Evolutionary conservation across 2,329 filamentous ascomycete species (phyloP).

Genomic region (Claviceps cyperi): DNA sequence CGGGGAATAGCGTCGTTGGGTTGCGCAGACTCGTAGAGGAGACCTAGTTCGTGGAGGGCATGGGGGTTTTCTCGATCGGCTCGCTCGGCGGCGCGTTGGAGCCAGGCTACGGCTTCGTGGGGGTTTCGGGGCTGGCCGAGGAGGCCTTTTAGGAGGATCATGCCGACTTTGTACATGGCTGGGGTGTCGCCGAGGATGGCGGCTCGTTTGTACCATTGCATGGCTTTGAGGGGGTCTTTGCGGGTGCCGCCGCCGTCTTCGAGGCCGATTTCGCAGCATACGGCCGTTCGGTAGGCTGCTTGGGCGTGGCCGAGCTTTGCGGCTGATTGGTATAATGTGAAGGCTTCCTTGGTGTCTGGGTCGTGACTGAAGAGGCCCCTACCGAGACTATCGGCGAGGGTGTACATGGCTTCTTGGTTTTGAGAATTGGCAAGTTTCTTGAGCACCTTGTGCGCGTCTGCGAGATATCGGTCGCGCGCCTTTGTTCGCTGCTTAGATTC

Average conservation of each 20-base stretch:
- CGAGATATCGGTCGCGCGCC: constrained; percentile 65
- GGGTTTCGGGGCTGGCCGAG: constrained; percentile 76
- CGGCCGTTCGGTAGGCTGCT: constrained; percentile 84
- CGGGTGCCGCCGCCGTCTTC: constrained; percentile 90
- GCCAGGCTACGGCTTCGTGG: constrained; percentile 76
- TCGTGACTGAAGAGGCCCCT: constrained; percentile 66
- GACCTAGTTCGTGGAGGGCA: constrained; percentile 74
- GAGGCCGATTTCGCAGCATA: constrained; percentile 91
- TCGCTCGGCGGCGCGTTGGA: constrained; percentile 81
- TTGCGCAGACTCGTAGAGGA: constrained; percentile 49
- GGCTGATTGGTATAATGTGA: constrained; percentile 81
- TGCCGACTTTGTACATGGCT: constrained; percentile 97
- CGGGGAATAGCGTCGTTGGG: constrained; percentile 59
- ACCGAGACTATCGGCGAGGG: constrained; percentile 78
- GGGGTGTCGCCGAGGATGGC: constrained; percentile 80
- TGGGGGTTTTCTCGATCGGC: constrained; percentile 88
- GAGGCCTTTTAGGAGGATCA: constrained; percentile 86
- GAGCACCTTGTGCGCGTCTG: constrained; percentile 78
- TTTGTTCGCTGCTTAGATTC: constrained; percentile 63
- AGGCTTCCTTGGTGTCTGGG: constrained; percentile 81
- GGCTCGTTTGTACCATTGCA: constrained; percentile 95
- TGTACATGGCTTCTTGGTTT: constrained; percentile 83
- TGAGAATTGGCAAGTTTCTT: constrained; percentile 69
- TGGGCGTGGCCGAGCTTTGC: constrained; percentile 78
- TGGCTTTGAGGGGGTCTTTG: constrained; percentile 81